Percentiles rank a stretch among this genome's conserved stretches.
These are phyloP conservation scores for Marchantia paleacea DNA, from an alignment of 225 moss, liverwort and hornwort species.

Conservation along the genomic window DNA sequence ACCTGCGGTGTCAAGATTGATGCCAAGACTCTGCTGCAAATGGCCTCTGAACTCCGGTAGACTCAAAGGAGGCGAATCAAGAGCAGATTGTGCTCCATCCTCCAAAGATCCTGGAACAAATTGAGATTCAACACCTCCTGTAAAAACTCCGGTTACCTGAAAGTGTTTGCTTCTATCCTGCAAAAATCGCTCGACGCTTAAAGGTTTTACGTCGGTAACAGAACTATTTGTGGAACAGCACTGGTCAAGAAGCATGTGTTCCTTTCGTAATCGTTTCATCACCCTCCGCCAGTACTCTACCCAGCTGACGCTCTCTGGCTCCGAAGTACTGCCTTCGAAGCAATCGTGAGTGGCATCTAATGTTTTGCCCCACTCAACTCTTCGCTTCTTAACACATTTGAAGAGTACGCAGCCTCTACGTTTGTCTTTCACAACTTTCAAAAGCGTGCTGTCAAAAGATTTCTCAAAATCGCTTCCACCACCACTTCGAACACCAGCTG, in stretches of 20 bases:
- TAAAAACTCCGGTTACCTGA: background rate
- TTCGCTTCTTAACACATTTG: constrained; percentile 39
- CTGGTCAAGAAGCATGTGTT: background rate
- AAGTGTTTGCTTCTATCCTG: background rate
- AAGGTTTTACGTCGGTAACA: background rate
- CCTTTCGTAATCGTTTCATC: background rate
- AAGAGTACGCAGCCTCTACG: constrained; percentile 21
- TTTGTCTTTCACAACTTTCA: constrained; percentile 11
- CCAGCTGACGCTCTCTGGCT: constrained; percentile 45
- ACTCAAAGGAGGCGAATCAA: background rate
- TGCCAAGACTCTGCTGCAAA: background rate
- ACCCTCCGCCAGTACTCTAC: constrained; percentile 50
- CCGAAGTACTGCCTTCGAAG: constrained; percentile 20
- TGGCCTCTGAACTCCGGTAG: background rate
- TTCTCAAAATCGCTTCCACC: constrained; percentile 1
- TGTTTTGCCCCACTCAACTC: constrained; percentile 18
- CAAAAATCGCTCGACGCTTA: constrained; percentile 2
- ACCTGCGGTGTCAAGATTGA: too few species aligned
- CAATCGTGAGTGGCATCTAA: background rate
- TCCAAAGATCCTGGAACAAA: background rate
- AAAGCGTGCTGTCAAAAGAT: background rate
- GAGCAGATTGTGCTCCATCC: background rate
- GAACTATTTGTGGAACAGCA: constrained; percentile 12
- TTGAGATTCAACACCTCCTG: background rate
- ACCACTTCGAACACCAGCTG: background rate